A percentile compares a stretch with the other conserved stretches of the same genome.
These are phyloP conservation scores for Rhynchosporium graminicola DNA, from an alignment of 2,329 filamentous ascomycete genomes.

Conservation along the genomic window DNA sequence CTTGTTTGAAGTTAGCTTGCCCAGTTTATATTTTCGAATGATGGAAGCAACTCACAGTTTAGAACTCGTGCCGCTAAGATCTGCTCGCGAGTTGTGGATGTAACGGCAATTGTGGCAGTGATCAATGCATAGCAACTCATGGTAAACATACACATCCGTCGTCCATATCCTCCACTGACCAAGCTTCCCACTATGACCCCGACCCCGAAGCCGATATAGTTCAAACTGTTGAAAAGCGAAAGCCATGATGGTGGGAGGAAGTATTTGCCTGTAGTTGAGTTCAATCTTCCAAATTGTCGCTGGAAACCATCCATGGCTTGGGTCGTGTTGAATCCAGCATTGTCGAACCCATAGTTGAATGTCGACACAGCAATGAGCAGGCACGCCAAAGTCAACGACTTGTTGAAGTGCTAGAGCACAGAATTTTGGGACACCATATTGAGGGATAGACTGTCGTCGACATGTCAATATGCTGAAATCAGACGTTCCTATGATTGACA, in stretches of 20 bases:
- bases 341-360: conserved; percentile 7
- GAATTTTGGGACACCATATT: conserved; percentile 6
- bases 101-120: conserved; percentile 2
- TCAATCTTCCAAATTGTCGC: conserved; percentile 1
- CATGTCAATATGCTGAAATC: not conserved
- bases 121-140: conserved; percentile 6
- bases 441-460: not conserved
- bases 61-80: conserved; percentile 5
- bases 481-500: not conserved
- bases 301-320: conserved; percentile 6
- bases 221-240: conserved; percentile 3
- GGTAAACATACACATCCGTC: conserved; percentile 5
- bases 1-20: not conserved
- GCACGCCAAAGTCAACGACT: conserved; percentile 5
- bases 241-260: conserved; percentile 3
- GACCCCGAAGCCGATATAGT: conserved; percentile 1
- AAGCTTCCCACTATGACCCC: conserved; percentile 4
- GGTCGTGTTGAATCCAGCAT: conserved; percentile 4
- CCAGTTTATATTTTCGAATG: not conserved
- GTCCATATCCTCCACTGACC: conserved; percentile 4
- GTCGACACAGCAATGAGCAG: conserved; percentile 6
- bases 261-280: conserved; percentile 2
- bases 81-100: conserved; percentile 10
- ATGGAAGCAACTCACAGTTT: not conserved
- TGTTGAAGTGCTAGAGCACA: conserved; percentile 5